phyloP scores from a whole-genome alignment of 179 eudicot genomes.

The Beta corolliflora region DNA sequence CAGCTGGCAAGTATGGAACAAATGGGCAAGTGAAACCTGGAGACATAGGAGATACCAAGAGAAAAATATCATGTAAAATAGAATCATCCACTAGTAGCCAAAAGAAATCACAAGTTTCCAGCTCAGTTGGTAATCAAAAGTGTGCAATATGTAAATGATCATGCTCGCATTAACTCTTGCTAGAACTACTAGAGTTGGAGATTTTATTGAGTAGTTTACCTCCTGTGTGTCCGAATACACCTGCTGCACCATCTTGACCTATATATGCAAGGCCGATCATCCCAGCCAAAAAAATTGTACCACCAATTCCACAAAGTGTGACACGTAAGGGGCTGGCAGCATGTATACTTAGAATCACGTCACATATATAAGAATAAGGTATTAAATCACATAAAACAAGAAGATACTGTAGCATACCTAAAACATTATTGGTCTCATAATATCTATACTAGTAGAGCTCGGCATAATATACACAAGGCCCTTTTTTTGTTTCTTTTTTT shows the following conservation, averaged over 20 bases:
- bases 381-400: background rate
- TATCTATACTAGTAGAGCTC: background rate
- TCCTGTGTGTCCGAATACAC: constrained; percentile 65
- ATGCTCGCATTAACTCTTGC: background rate
- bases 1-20: constrained; percentile 66
- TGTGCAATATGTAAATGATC: background rate
- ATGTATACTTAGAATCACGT: background rate
- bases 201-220: constrained; percentile 43
- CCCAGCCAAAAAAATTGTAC: constrained; percentile 48
- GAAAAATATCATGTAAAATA: background rate
- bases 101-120: background rate
- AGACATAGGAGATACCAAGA: constrained; percentile 9
- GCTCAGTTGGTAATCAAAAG: background rate
- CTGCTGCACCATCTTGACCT: constrained; percentile 69
- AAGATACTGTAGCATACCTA: background rate
- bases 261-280: constrained; percentile 48
- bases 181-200: background rate
- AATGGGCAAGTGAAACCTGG: constrained; percentile 74
- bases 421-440: background rate
- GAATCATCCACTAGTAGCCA: background rate
- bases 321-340: constrained; percentile 50
- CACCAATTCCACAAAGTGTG: constrained; percentile 58
- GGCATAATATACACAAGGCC: background rate
- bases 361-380: background rate
- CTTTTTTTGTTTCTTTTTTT: no score